A percentile compares a stretch with the other conserved stretches of the same genome.
Evolutionary conservation across 345 rosid genomes (phyloP).

Genomic region (Geranium rotundifolium): DNA sequence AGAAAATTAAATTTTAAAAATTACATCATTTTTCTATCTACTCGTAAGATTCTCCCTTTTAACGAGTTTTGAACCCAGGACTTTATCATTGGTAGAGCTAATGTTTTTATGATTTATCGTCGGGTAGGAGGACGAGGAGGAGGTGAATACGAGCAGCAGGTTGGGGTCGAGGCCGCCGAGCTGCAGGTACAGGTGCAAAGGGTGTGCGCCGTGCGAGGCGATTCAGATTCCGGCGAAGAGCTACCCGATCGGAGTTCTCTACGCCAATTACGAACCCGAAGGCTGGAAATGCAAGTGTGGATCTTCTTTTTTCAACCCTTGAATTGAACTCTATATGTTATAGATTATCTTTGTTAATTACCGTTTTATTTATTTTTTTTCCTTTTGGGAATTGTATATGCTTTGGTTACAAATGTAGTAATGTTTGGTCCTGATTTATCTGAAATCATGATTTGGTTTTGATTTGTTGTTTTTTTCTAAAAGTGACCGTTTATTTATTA

Average conservation of each 20-base stretch:
- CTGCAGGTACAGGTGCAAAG: constrained; percentile 14
- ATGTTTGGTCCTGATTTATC: too few relatives aligned
- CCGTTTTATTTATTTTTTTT: neutral
- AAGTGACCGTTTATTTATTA: too few relatives aligned
- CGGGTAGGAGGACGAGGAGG: neutral
- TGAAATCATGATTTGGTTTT: too few relatives aligned
- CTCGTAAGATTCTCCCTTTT: too few relatives aligned
- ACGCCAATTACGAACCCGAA: constrained; percentile 27
- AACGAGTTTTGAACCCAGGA: too few relatives aligned
- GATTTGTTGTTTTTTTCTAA: too few relatives aligned
- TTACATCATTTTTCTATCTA: too few relatives aligned
- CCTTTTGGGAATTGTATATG: neutral
- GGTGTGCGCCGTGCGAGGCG: constrained; percentile 21
- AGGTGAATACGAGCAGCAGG: constrained; percentile 11
- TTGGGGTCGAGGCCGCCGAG: constrained; percentile 26
- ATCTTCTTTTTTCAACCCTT: constrained; percentile 19
- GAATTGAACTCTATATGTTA: neutral
- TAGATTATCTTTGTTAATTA: neutral
- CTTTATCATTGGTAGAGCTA: neutral
- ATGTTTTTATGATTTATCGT: too few relatives aligned
- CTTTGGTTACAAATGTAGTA: too few relatives aligned
- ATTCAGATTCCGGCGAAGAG: constrained; percentile 20
- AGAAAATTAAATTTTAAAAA: too few relatives aligned
- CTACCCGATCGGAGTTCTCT: constrained; percentile 6
- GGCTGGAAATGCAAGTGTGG: constrained; percentile 40